Evolutionary conservation across 228 moss, liverwort and hornwort species (phyloP).

Genomic region (Sphagnum magellanicum): DNA sequence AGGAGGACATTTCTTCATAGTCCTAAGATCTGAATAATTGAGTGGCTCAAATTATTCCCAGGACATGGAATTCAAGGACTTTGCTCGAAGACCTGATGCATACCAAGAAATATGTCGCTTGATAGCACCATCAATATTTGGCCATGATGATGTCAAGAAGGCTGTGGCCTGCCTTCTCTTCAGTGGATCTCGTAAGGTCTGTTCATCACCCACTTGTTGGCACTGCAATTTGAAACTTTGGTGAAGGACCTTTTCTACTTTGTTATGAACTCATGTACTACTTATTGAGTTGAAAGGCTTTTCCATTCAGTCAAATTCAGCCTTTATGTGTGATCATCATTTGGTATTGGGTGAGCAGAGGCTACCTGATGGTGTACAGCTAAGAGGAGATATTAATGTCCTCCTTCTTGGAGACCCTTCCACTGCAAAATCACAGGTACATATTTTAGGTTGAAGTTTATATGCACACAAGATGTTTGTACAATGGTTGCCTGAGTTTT

Average conservation of each 20-base stretch:
- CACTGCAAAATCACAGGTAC: constrained; percentile 92
- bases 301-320: too few relatives aligned
- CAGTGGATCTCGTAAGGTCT: constrained; percentile 91
- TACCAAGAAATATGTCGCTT: constrained; percentile 67
- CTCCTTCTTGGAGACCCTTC: constrained; percentile 96
- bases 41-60: constrained; percentile 13
- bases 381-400: constrained; percentile 94
- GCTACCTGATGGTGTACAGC: constrained; percentile 71
- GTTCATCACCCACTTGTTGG: neutral
- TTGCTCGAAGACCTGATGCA: constrained; percentile 69
- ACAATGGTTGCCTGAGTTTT: too few relatives aligned
- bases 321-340: neutral
- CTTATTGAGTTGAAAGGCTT: too few relatives aligned
- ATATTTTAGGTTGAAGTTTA: neutral
- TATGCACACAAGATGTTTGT: too few relatives aligned
- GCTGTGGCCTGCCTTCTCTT: constrained; percentile 94
- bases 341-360: constrained; percentile 31
- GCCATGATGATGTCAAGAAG: constrained; percentile 90
- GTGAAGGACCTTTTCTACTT: too few relatives aligned
- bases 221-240: too few relatives aligned
- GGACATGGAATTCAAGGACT: constrained; percentile 85
- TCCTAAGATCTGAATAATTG: neutral
- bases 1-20: neutral
- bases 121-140: constrained; percentile 92
- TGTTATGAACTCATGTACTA: too few relatives aligned